Conservation (phyloP, 23 red algal genomes). For the Gracilaria caudata region DNA sequence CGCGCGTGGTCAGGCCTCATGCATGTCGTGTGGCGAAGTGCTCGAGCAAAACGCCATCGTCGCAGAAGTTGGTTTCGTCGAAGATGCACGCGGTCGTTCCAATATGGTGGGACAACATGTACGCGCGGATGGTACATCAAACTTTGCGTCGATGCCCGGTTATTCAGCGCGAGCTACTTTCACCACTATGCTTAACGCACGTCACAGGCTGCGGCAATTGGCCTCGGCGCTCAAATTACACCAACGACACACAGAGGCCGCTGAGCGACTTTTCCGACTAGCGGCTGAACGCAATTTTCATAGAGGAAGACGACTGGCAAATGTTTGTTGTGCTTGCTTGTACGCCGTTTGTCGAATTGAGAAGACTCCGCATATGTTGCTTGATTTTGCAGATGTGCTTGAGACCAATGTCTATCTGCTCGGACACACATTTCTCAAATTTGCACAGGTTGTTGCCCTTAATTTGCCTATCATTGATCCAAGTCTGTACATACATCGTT, state of each 20-base stretch:
- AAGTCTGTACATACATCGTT: conserved; percentile 95
- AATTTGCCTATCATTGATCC: conserved; percentile 90
- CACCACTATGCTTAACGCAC: conserved; percentile 79
- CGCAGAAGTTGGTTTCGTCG: conserved; percentile 81
- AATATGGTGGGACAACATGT: conserved; percentile 85
- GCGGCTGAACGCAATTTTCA: conserved; percentile 91
- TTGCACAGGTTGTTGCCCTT: conserved; percentile 68
- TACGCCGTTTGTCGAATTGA: conserved; percentile 91
- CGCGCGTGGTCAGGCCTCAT: conserved; percentile 80
- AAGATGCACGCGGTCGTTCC: conserved; percentile 82
- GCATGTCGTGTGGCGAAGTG: conserved; percentile 81
- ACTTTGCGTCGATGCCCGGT: conserved; percentile 56
- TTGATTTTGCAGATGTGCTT: conserved; percentile 94
- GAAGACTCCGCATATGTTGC: conserved; percentile 87
- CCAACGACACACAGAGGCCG: conserved; percentile 69
- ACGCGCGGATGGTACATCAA: conserved; percentile 41
- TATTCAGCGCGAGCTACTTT: conserved; percentile 70
- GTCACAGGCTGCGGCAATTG: conserved; percentile 64
- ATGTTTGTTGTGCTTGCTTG: conserved; percentile 83
- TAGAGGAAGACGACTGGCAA: conserved; percentile 80
- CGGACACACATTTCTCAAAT: conserved; percentile 87
- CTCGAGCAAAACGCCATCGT: conserved; percentile 91
- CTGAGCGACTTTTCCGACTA: conserved; percentile 78
- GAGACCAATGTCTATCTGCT: conserved; percentile 85
- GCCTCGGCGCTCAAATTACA: conserved; percentile 71